Evolutionary conservation across 2,329 filamentous ascomycete genomes (phyloP), one percentile per base, ranked within the genome.

Genomic region (Phoma sp.): DNA sequence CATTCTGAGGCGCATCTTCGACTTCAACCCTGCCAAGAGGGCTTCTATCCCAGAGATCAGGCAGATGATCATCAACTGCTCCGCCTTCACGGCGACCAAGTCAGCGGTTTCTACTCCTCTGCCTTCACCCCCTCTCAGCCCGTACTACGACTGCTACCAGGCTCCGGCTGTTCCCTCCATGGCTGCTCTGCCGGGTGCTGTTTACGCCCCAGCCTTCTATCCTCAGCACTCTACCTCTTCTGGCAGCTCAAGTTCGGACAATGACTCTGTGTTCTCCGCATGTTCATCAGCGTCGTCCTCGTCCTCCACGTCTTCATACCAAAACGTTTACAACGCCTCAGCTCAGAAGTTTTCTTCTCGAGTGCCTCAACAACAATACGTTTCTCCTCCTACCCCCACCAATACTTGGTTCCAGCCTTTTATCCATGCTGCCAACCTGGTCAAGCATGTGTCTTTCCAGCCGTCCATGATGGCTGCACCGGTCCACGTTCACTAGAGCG

Each of bases 1-100:
- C 72, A 96, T 99, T 61, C 79, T 99, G 67, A 87, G 87, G 63
- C 86, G 89, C 69, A 90, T 98, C 67, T 99, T 99, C 76, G 88
- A 93, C 71, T 86, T 87, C 74, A 88, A 95, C 76, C 93, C 95
- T 52, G 83, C 87, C 67, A 86, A 91, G 73, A 84, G 95, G 74
- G 93, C 96, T 70, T 88, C 87, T 51, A 84, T 99, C 60, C 78
- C 86, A 50, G 90, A 96, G 77, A 84, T 99, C 50, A 87, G 89
- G 69, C 82, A 85, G 62, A 81, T 89, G 72, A 95, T 98, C 72
- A 74, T 89, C 67, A 83, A 86, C 59, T 97, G 93, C 80, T 81
- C 87, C 26, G 81, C 82, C 61, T 92, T 97, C 74, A 96, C 89
- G 20, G 77, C 73, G 54, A 79, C 61, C 57, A 78, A 73, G 71